A percentile compares a stretch with the other conserved stretches of the same genome.
phyloP scores from a whole-genome alignment of 2,329 filamentous ascomycete genomes.

The Neofusicoccum ribis region DNA sequence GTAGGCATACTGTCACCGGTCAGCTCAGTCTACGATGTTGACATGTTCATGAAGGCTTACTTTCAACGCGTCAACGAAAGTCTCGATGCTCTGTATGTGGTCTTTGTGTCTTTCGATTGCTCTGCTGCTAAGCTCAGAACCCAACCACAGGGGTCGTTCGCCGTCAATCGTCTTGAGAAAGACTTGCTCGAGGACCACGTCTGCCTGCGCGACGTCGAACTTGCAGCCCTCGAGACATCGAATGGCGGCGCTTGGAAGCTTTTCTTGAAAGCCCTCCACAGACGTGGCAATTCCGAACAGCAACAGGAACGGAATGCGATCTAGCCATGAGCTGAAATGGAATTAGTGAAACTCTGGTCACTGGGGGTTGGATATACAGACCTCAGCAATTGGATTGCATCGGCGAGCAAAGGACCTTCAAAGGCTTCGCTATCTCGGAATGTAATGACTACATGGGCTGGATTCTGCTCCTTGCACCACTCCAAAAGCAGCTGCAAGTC shows the following conservation, averaged over 20 bases:
- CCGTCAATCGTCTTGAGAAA: constrained; percentile 66
- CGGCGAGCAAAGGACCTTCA: constrained; percentile 69
- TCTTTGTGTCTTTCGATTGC: constrained; percentile 73
- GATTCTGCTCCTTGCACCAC: constrained; percentile 56
- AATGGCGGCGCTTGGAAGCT: constrained; percentile 68
- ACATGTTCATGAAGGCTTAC: constrained; percentile 40
- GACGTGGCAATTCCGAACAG: constrained; percentile 82
- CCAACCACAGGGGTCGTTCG: constrained; percentile 60
- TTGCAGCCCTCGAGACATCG: constrained; percentile 68
- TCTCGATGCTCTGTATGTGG: constrained; percentile 73
- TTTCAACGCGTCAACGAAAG: constrained; percentile 70
- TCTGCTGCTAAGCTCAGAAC: constrained; percentile 61
- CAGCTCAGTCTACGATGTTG: constrained; percentile 16
- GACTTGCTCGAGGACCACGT: constrained; percentile 70
- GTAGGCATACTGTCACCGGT: constrained; percentile 67
- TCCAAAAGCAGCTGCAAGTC: constrained; percentile 71
- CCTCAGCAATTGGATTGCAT: constrained; percentile 69
- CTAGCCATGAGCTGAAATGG: constrained; percentile 61
- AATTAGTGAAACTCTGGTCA: constrained; percentile 25
- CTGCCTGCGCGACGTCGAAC: constrained; percentile 75
- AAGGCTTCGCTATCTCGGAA: constrained; percentile 84
- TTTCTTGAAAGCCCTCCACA: constrained; percentile 74
- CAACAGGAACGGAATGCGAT: constrained; percentile 74
- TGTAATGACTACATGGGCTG: constrained; percentile 66
- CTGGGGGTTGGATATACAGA: constrained; percentile 39